phyloP scores from a whole-genome alignment of 768 basidiomycete species.

The Gymnopilus dilepis region DNA sequence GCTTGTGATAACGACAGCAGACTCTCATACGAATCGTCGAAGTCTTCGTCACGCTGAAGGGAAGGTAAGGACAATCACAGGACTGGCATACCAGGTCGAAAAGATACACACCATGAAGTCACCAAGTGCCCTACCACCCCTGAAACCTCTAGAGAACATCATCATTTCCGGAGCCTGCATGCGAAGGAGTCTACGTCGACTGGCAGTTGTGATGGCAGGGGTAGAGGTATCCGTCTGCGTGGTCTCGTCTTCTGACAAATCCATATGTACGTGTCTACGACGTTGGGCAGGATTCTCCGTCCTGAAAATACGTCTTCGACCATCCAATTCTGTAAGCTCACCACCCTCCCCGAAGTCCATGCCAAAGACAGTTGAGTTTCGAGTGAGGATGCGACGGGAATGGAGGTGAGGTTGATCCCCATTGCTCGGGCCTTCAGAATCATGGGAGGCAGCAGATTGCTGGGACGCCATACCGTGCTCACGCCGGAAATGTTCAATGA shows the following conservation, averaged over 20 bases:
- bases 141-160: conserved; percentile 10
- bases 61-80: neutral
- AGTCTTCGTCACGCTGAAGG: conserved; percentile 72
- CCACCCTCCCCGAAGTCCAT: neutral
- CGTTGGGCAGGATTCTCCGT: neutral
- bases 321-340: neutral
- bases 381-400: neutral
- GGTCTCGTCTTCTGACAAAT: neutral
- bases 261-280: neutral
- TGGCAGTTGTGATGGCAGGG: neutral
- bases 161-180: conserved; percentile 7
- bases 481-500: conserved; percentile 13
- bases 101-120: conserved; percentile 57
- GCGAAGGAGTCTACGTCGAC: neutral
- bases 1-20: conserved; percentile 61
- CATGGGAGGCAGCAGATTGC: neutral
- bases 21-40: conserved; percentile 77
- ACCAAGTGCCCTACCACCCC: conserved; percentile 35
- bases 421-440: neutral
- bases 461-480: neutral
- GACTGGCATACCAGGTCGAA: conserved; percentile 2
- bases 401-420: neutral
- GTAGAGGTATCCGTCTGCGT: neutral
- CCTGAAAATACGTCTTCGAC: neutral
- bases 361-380: neutral